Evolutionary conservation across 1,284 basidiomycete genomes (phyloP).

Genomic region (Leccinum subfulvum): DNA sequence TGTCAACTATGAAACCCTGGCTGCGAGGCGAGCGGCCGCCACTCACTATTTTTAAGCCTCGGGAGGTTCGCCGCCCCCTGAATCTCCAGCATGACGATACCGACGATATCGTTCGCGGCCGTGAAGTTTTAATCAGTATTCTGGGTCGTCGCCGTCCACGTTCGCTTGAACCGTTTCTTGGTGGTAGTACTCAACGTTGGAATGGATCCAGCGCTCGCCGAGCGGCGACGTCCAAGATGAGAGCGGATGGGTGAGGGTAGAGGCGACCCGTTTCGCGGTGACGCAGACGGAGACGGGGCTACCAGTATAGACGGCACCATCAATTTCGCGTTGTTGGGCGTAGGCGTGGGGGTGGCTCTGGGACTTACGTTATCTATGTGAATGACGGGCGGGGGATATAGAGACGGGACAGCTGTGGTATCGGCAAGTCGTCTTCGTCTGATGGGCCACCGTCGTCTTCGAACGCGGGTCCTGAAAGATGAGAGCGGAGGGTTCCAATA

Average conservation of each 20-base stretch:
- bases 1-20: conserved; percentile 9
- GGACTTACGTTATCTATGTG: conserved; percentile 17
- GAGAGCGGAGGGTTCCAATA: conserved; percentile 79
- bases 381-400: conserved; percentile 29
- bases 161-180: conserved; percentile 30
- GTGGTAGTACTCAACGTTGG: conserved; percentile 21
- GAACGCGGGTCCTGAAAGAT: conserved; percentile 54
- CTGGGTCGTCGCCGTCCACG: conserved; percentile 21
- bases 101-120: conserved; percentile 76
- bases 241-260: conserved; percentile 10
- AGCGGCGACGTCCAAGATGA: conserved; percentile 31
- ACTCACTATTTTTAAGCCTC: conserved; percentile 81
- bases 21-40: background rate
- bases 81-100: conserved; percentile 87
- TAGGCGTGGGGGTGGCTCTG: conserved; percentile 14
- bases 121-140: conserved; percentile 64
- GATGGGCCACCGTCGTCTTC: conserved; percentile 81
- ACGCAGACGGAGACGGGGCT: conserved; percentile 5
- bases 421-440: conserved; percentile 29
- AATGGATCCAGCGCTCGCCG: conserved; percentile 31
- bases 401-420: conserved; percentile 25
- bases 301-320: conserved; percentile 13
- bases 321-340: conserved; percentile 4
- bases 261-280: conserved; percentile 14
- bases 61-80: conserved; percentile 80